Percentiles rank a stretch among this genome's conserved stretches.
Conservation (phyloP, 306 rosid genomes). For the Prunus mira region DNA sequence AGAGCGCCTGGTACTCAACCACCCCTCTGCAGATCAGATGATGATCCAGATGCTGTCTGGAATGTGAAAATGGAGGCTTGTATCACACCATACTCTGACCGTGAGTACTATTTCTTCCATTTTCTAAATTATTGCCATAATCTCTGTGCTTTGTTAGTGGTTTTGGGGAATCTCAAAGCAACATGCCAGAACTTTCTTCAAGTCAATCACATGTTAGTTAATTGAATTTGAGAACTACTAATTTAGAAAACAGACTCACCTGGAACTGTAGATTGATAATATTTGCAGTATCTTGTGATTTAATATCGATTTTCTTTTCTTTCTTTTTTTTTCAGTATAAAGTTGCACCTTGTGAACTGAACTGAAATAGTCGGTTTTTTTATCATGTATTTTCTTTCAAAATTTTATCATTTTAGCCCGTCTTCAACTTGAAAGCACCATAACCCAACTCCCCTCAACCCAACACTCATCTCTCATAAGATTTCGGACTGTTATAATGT, state of each 20-base stretch:
- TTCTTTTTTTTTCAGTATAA: too few species aligned
- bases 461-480: neutral
- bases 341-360: neutral
- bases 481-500: too few species aligned
- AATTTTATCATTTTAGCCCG: neutral
- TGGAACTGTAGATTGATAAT: neutral
- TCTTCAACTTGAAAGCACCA: neutral
- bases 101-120: slow-evolving; percentile 51
- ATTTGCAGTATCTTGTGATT: neutral
- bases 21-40: slow-evolving; percentile 83
- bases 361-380: neutral
- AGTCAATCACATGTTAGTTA: neutral
- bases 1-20: slow-evolving; percentile 82
- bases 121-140: slow-evolving; percentile 2
- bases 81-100: slow-evolving; percentile 82
- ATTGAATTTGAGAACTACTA: neutral
- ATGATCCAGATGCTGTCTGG: slow-evolving; percentile 87
- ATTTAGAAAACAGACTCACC: neutral
- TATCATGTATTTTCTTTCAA: neutral
- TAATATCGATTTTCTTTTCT: neutral
- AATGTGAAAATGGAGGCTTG: slow-evolving; percentile 93
- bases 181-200: neutral
- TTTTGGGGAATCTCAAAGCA: neutral
- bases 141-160: neutral
- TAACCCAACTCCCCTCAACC: neutral